Conservation (phyloP, 345 rosid genomes). For the Excoecaria agallocha region DNA sequence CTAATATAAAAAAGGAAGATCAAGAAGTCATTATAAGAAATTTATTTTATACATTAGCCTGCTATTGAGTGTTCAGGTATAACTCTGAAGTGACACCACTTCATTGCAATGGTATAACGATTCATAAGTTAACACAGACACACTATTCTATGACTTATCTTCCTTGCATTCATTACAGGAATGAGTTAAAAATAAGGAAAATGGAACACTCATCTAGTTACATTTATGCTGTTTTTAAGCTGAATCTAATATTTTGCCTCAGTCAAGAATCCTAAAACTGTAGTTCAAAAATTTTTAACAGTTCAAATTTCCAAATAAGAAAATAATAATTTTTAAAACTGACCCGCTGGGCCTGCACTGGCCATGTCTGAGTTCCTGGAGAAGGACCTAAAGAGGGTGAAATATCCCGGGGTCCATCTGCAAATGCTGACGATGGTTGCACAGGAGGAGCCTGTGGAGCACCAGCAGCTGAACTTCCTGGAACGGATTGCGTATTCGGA, state of each 20-base stretch:
- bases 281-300: not conserved
- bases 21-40: not conserved
- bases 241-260: not conserved
- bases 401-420: slow-evolving; percentile 39
- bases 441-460: not conserved
- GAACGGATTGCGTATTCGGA: slow-evolving; percentile 37
- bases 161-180: not conserved
- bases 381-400: slow-evolving; percentile 48
- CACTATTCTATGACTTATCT: not conserved
- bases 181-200: not conserved
- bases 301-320: not conserved
- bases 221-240: not conserved
- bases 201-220: not conserved
- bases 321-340: not conserved
- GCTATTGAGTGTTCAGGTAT: not conserved
- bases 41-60: not conserved
- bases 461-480: slow-evolving; percentile 32
- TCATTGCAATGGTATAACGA: not conserved
- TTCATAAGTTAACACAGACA: not conserved
- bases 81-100: not conserved
- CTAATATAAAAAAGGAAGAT: not conserved
- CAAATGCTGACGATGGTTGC: slow-evolving; percentile 20
- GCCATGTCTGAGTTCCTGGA: slow-evolving; percentile 43
- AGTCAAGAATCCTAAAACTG: not conserved
- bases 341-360: slow-evolving; percentile 44